Base-by-base conservation (phyloP, 768 basidiomycete species). In the Steccherinum ochraceum region DNA sequence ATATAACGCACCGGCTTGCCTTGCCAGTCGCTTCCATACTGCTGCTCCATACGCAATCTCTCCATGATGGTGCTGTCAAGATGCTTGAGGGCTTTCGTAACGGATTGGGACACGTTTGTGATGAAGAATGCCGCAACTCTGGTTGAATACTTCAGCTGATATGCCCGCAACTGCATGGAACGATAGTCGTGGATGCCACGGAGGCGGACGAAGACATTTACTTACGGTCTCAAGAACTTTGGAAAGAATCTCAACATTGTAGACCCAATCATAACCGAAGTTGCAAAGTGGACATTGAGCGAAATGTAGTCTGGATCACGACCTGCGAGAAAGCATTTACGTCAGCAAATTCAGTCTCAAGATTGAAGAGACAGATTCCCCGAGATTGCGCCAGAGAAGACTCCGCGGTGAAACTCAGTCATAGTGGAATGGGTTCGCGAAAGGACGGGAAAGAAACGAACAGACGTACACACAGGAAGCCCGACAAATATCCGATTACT, bases 201-300 rank as follows among this genome's bases (percentile, higher is more conserved):
- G n/a, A n/a, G n/a, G n/a, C n/a, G n/a, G 18, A 30, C 19, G 20
- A 41, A 24, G 10, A 48, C 4, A 23, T 41, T 18, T 13, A 46
- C 73, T 45, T 51, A 79, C 78, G 75, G 73, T 55, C 68, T 70
- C n/a, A 79, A 48, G 52, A 73, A 63, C 18, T 55, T 45, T 0
- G 78, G 79, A 49, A 73, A 67, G 11, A 71, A 27, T 20, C 64
- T 64, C 27, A 80, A 64, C 7, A 68, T 61, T 2, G 40, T 24
- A 0, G 63, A 63, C 2, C 62, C 60, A 19, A 58, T 66, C 5
- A 69, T 52, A 13, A 78, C 62, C 16, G 71, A 64, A 13, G 62
- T 53, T 3, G 74, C 61, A 50, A 69, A 75, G 27, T 61, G 52
- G 13, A 69, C 60, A 45, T 64, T 68, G n/a, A 75, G 55, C 4